A percentile compares a stretch with the other conserved stretches of the same genome.
phyloP scores from a whole-genome alignment of 257 asterid species.

The Solanum medicagineum region DNA sequence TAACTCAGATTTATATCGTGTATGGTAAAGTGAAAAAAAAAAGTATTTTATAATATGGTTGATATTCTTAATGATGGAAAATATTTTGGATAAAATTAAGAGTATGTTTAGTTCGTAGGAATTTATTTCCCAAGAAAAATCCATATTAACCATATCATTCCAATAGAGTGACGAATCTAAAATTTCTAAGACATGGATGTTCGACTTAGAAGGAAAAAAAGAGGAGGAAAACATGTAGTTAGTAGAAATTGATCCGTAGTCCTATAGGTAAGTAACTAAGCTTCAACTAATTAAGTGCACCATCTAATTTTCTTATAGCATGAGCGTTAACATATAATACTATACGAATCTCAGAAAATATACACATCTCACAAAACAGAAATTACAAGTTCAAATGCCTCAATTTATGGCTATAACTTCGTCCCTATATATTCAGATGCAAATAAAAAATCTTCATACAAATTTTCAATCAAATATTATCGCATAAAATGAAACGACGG shows the following conservation, averaged over 20 bases:
- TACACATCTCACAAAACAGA: too few species aligned
- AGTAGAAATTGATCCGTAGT: background rate
- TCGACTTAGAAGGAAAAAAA: too few species aligned
- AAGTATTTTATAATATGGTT: background rate
- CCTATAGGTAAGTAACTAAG: background rate
- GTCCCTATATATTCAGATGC: too few species aligned
- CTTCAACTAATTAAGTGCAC: background rate
- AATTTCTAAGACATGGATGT: too few species aligned
- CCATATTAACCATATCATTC: background rate
- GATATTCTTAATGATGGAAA: background rate
- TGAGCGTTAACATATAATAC: too few species aligned
- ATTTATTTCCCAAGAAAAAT: background rate
- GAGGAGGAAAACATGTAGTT: too few species aligned
- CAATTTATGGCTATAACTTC: too few species aligned
- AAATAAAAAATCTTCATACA: too few species aligned
- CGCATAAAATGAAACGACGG: background rate
- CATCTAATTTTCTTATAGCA: too few species aligned
- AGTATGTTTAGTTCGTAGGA: background rate
- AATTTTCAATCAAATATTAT: background rate
- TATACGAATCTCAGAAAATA: too few species aligned
- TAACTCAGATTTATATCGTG: rapidly evolving
- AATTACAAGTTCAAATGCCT: rapidly evolving
- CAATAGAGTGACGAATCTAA: rapidly evolving
- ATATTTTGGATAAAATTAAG: background rate
- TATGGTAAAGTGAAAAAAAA: background rate